Evolutionary conservation across 768 basidiomycete species (phyloP).

Genomic region (Lentinus tigrinus): DNA sequence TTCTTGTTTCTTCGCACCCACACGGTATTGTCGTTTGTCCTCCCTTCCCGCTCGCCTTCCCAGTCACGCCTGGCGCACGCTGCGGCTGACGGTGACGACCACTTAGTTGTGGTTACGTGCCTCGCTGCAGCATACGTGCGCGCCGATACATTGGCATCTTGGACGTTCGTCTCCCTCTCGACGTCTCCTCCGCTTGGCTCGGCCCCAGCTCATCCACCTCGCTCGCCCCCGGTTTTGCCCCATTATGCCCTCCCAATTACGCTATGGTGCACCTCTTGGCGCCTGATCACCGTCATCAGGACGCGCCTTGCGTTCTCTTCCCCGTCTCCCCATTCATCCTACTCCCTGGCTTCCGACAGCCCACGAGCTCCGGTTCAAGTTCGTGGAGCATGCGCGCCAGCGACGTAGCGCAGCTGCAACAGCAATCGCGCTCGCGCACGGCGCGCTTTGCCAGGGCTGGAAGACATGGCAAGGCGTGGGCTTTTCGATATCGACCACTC

Average conservation of each 20-base stretch:
- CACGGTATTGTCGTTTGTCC: slow-evolving; percentile 15
- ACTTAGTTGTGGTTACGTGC: slow-evolving; percentile 80
- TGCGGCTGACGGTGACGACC: slow-evolving; percentile 66
- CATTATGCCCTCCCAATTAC: not conserved
- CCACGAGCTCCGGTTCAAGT: slow-evolving; percentile 28
- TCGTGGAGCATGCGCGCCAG: slow-evolving; percentile 14
- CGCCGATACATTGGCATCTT: slow-evolving; percentile 73
- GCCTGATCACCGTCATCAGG: slow-evolving; percentile 45
- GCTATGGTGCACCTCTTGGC: slow-evolving; percentile 21
- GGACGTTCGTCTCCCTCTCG: slow-evolving; percentile 33
- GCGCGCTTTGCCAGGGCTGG: slow-evolving; percentile 25
- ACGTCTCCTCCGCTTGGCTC: slow-evolving; percentile 20
- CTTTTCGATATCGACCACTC: slow-evolving; percentile 12
- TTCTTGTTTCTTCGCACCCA: slow-evolving; percentile 48
- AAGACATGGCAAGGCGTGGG: slow-evolving; percentile 25
- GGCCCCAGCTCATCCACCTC: slow-evolving; percentile 11
- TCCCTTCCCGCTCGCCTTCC: slow-evolving; percentile 17
- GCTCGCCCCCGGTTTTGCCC: slow-evolving; percentile 5
- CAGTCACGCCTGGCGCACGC: slow-evolving; percentile 42
- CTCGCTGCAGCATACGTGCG: slow-evolving; percentile 46
- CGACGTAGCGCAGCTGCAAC: slow-evolving; percentile 11
- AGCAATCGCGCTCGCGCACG: slow-evolving; percentile 18
- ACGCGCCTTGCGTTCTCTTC: slow-evolving; percentile 5
- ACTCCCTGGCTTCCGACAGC: slow-evolving; percentile 19
- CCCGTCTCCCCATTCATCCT: slow-evolving; percentile 22